Evolutionary conservation across 441 rosid species (phyloP), one percentile per base, ranked within the genome.

Genomic region (Erodium texanum): DNA sequence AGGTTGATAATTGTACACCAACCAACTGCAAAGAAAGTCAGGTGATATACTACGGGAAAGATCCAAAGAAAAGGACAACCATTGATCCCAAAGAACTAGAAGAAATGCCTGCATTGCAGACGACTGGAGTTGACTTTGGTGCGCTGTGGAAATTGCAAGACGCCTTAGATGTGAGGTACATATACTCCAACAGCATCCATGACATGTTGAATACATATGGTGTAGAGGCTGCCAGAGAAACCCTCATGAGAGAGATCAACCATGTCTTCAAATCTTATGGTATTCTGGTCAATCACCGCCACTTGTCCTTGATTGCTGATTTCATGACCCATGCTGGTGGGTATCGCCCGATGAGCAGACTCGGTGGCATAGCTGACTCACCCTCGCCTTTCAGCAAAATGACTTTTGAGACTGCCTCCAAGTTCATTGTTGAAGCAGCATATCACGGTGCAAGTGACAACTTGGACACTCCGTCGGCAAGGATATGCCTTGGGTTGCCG

Each of bases 181-280:
- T 95, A 41, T 95, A 92, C 78, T 84, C 92, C 79, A 95, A 92
- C 73, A 79, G 75, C 83, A 81, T 95, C 67, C 89, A 89, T 45
- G 89, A 84, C 4, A 86, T 95, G 85, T 86, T 90, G 32, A 82
- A 77, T 41, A 85, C 89, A 3, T 92, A 81, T 20, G 99, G 98
- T 22, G 93, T 95, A 7, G 99, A 92, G 82, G 96, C 97, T 9
- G 98, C 99, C 0, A 78, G 99, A 79, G 96, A 86, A 73, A 88
- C 96, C 56, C 86, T 92, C 68, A 92, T 90, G 64, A 78, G 91
- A 74, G 98, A 95, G 76, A 82, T 95, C 67, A 92, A 79, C 78
- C 87, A 90, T 19, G 97, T 90, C 12, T 92, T 95, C 80, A 74
- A 78, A 68, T 88, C 97, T 1, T 92, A 90, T 32, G 89, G 92